These are phyloP conservation scores for Ambrosia hybrid DNA, from an alignment of 140 eudicot genomes.

Conservation along the genomic window DNA sequence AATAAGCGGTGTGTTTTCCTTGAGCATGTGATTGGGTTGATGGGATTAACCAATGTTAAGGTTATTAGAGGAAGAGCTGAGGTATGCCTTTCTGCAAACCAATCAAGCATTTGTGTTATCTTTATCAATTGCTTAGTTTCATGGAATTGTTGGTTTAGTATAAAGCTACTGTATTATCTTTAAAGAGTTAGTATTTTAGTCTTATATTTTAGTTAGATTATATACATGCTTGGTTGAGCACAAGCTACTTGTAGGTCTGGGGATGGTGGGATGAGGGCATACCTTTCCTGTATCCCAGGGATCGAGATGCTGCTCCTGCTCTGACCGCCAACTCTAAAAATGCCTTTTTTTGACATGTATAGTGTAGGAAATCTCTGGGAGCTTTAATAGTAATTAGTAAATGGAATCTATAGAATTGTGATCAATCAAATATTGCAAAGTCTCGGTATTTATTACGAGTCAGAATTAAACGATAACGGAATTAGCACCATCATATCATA, in stretches of 20 bases:
- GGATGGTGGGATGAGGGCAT: too few relatives aligned
- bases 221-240: slow-evolving; percentile 3
- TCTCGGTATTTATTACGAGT: too few relatives aligned
- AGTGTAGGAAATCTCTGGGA: too few relatives aligned
- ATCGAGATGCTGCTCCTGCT: too few relatives aligned
- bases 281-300: too few relatives aligned
- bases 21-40: slow-evolving; percentile 62
- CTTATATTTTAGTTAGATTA: slow-evolving; percentile 12
- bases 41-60: slow-evolving; percentile 76
- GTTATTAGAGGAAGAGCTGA: slow-evolving; percentile 89
- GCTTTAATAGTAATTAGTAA: too few relatives aligned
- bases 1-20: slow-evolving; percentile 78
- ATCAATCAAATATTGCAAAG: too few relatives aligned
- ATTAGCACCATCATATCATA: too few relatives aligned
- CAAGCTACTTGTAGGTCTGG: neutral
- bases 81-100: slow-evolving; percentile 37
- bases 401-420: too few relatives aligned
- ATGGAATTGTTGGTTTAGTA: slow-evolving; percentile 11
- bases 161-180: neutral
- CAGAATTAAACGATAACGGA: too few relatives aligned
- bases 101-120: slow-evolving; percentile 6
- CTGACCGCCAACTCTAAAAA: too few relatives aligned
- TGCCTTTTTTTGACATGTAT: too few relatives aligned
- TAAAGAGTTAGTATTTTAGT: neutral
- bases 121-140: neutral